phyloP scores from a whole-genome alignment of 345 rosid species.

The Eutrema japonicum region DNA sequence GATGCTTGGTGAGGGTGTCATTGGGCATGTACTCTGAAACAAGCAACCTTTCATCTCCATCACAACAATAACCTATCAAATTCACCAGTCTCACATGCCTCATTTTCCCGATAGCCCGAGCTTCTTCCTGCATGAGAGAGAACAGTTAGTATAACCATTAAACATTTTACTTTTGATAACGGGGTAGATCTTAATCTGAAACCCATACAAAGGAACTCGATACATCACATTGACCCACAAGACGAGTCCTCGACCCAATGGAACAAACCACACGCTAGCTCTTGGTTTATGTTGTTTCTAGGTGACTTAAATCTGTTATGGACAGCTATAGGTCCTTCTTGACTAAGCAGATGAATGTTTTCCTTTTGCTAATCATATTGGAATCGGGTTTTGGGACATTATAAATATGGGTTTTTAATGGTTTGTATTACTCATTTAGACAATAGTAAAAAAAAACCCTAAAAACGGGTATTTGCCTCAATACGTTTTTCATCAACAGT shows the following conservation, averaged over 20 bases:
- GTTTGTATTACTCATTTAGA: too few relatives aligned
- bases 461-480: too few relatives aligned
- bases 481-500: too few relatives aligned
- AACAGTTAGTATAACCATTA: not conserved
- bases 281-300: not conserved
- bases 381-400: too few relatives aligned
- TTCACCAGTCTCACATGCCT: constrained; percentile 75
- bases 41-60: constrained; percentile 91
- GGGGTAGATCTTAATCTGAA: not conserved
- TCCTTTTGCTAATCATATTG: too few relatives aligned
- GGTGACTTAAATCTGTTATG: too few relatives aligned
- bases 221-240: not conserved
- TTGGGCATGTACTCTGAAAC: constrained; percentile 92
- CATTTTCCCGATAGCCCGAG: constrained; percentile 76
- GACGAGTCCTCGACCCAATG: not conserved
- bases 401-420: too few relatives aligned
- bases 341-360: too few relatives aligned
- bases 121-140: constrained; percentile 61
- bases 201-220: not conserved
- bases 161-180: not conserved
- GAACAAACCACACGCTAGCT: not conserved
- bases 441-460: too few relatives aligned
- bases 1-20: constrained; percentile 81
- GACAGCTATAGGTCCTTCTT: too few relatives aligned
- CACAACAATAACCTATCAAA: constrained; percentile 94